These are phyloP conservation scores for Chlamydomonas sp. DNA, from an alignment of 139 green algal genomes.

Conservation along the genomic window DNA sequence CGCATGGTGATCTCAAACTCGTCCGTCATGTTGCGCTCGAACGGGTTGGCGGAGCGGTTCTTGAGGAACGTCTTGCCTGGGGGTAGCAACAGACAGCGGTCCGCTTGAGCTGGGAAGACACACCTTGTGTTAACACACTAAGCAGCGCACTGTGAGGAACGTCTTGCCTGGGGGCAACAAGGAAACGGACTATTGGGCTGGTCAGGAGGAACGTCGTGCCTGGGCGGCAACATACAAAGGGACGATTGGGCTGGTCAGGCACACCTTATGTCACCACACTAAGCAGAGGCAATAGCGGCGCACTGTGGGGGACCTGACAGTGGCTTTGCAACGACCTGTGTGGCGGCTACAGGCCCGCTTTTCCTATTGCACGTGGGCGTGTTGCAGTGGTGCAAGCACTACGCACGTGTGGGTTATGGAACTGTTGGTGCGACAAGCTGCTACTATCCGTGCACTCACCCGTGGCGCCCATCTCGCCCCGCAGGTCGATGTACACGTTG, in stretches of 20 bases:
- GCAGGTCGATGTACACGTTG: constrained; percentile 63
- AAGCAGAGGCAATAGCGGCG: no score
- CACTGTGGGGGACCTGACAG: no score
- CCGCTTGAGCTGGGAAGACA: no score
- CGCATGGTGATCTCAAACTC: constrained; percentile 27
- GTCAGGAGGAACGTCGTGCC: no score
- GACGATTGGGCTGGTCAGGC: no score
- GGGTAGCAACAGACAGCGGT: neutral
- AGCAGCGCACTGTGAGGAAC: no score
- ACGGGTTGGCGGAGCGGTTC: constrained; percentile 40
- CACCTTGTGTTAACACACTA: no score
- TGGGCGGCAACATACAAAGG: no score
- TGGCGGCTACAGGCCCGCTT: no score
- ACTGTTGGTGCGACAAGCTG: neutral
- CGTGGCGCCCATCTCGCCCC: constrained; percentile 37
- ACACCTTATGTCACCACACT: no score
- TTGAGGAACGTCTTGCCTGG: constrained; percentile 42
- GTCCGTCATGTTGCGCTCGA: constrained; percentile 47
- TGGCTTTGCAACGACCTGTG: no score
- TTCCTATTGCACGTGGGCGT: neutral
- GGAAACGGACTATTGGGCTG: no score
- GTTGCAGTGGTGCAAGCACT: neutral
- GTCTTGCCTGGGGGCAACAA: neutral
- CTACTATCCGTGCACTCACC: constrained; percentile 3
- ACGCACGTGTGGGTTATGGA: neutral